Evolutionary conservation across 305 asterid genomes (phyloP), one percentile per base, ranked within the genome.

Genomic region (Striga hermonthica): DNA sequence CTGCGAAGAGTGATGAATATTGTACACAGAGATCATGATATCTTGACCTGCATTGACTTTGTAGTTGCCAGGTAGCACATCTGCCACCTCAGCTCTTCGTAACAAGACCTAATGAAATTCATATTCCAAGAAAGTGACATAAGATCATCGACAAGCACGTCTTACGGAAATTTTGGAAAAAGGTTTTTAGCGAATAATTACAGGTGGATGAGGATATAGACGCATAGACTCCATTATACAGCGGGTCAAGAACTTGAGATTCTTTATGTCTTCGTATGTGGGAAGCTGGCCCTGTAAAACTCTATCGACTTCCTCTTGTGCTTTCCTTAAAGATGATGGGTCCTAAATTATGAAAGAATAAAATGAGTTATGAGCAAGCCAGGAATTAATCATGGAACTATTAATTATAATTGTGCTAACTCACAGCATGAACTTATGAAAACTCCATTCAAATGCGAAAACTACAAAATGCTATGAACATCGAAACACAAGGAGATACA

Each of bases 141-240:
- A 63, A 67, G 62, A 64, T 58, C 9, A 58, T 50, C 34, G 68
- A 44, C 15, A 40, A 65, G 31, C 3, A 57, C 35, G 28, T 50
- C 10, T 28, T 66, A 44, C 8, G 61, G 57, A 14, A 65, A 64
- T 14, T 4, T 8, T 56, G 66, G 56, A 10, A 59, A 9, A 41
- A 39, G 45, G 13, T 44, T 66, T 37, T 49, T 4, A 67, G 78
- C 95, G 31, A 22, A 22, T 22, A 22, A 22, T 72, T 76, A 92
- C 97, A 63, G 97, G 98, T 37, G 97, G 98, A 74, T 92, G 98
- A 40, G 98, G 98, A 78, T 92, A 92, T 28, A 87, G 85, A 55
- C 98, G 91, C 89, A 89, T 84, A 6, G 98, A 92, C 76, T 89
- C 97, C 56, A 62, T 85, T 47, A 92, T 87, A 82, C 98, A 92